Conservation (phyloP, 2,329 filamentous ascomycete genomes). For the Colletotrichum nymphaeae region DNA sequence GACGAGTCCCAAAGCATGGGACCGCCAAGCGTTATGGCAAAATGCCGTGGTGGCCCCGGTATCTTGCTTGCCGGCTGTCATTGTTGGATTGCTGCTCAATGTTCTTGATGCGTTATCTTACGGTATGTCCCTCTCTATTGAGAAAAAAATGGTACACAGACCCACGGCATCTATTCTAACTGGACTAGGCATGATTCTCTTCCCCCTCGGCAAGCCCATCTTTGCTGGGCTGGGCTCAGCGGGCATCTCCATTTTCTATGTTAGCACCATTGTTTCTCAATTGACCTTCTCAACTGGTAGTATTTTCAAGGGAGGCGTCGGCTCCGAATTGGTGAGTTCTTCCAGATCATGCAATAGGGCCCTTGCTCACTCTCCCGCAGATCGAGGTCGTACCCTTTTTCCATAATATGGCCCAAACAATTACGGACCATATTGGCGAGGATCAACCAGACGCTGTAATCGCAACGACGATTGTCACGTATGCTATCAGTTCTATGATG, state of each 20-base stretch:
- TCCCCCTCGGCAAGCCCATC: slow-evolving; percentile 87
- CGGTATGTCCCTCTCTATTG: slow-evolving; percentile 59
- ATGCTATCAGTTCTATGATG: slow-evolving; percentile 88
- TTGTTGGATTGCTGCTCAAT: slow-evolving; percentile 90
- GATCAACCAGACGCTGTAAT: slow-evolving; percentile 87
- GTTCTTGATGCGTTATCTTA: slow-evolving; percentile 96
- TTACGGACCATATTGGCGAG: slow-evolving; percentile 81
- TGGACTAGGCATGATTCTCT: slow-evolving; percentile 83
- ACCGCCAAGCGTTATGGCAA: slow-evolving; percentile 72
- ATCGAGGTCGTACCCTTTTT: slow-evolving; percentile 99
- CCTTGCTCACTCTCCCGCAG: slow-evolving; percentile 48
- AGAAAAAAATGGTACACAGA: slow-evolving; percentile 14
- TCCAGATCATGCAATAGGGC: background rate
- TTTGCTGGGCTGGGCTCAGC: slow-evolving; percentile 90
- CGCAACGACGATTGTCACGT: slow-evolving; percentile 93
- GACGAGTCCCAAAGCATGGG: slow-evolving; percentile 62
- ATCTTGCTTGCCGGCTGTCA: slow-evolving; percentile 83
- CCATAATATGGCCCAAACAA: slow-evolving; percentile 96
- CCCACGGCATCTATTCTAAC: slow-evolving; percentile 31
- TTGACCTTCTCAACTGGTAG: slow-evolving; percentile 89
- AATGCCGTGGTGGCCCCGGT: slow-evolving; percentile 74
- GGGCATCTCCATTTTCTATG: slow-evolving; percentile 98
- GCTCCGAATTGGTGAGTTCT: slow-evolving; percentile 83
- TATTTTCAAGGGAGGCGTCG: slow-evolving; percentile 89
- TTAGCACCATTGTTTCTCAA: slow-evolving; percentile 95